Evolutionary conservation across 202 grass and related monocot species (phyloP).

Genomic region (Schoenoplectus triqueter): DNA sequence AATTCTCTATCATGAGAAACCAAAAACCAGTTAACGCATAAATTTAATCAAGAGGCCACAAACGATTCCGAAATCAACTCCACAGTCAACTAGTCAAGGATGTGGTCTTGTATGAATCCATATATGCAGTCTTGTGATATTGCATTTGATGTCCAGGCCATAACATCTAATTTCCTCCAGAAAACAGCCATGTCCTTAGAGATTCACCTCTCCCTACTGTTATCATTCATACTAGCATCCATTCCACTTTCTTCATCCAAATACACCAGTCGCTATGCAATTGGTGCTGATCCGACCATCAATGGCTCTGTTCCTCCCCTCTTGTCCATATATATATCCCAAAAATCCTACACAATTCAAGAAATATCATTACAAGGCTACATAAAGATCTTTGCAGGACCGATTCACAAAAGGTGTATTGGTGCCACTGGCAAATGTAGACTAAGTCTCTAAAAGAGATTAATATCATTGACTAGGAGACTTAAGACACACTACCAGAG

Average conservation of each 20-base stretch:
- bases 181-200: background rate
- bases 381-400: slow-evolving; percentile 22
- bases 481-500: too few relatives aligned
- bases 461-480: too few relatives aligned
- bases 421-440: background rate
- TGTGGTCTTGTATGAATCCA: background rate
- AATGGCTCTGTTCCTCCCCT: background rate
- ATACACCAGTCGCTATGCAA: background rate
- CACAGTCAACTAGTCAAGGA: too few relatives aligned
- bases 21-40: too few relatives aligned
- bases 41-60: too few relatives aligned
- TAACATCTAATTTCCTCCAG: background rate
- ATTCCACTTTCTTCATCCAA: background rate
- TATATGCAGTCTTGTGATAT: background rate
- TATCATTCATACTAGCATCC: background rate
- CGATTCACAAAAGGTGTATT: background rate
- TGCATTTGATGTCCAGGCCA: background rate
- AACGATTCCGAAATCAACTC: too few relatives aligned
- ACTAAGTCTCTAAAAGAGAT: too few relatives aligned
- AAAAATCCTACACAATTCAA: background rate
- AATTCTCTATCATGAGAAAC: too few relatives aligned
- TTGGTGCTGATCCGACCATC: background rate
- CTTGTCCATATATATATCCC: background rate
- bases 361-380: slow-evolving; percentile 30
- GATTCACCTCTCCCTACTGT: background rate